Percentiles rank a stretch among this genome's conserved stretches.
Conservation (phyloP, 495 filamentous ascomycete genomes). For the Rostrohypoxylon terebratum region DNA sequence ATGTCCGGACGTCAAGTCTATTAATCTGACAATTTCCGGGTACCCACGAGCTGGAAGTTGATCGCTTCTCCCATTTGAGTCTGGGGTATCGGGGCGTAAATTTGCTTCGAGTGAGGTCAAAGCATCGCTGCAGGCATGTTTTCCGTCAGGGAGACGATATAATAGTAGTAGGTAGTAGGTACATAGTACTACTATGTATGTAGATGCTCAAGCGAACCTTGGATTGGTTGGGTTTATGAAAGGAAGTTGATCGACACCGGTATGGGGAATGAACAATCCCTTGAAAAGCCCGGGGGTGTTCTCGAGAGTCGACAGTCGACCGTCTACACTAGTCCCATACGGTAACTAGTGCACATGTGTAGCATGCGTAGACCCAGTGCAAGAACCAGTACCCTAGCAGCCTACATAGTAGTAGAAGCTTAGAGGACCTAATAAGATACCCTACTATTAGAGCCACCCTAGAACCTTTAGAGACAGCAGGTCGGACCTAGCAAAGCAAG, state of each 20-base stretch:
- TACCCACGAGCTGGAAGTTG: conserved; percentile 35
- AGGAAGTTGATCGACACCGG: conserved; percentile 44
- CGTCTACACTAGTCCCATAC: too few species aligned
- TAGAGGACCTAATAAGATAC: neutral
- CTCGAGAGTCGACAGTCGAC: conserved; percentile 8
- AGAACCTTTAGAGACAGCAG: neutral
- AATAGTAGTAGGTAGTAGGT: too few species aligned
- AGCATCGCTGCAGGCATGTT: conserved; percentile 39
- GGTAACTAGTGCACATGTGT: too few species aligned
- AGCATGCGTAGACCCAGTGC: neutral
- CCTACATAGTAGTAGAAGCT: neutral
- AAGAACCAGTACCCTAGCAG: neutral
- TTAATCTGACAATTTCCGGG: conserved; percentile 45
- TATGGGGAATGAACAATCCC: conserved; percentile 40
- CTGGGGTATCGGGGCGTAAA: conserved; percentile 44
- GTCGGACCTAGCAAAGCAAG: conserved; percentile 11
- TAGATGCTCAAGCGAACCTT: conserved; percentile 31
- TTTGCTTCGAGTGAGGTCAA: conserved; percentile 45
- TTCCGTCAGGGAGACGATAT: conserved; percentile 25
- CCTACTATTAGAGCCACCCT: neutral
- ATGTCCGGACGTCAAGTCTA: conserved; percentile 29
- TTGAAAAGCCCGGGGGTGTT: conserved; percentile 12
- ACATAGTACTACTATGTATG: too few species aligned
- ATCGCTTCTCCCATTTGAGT: conserved; percentile 30
- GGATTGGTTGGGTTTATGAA: conserved; percentile 35